Percentiles rank a stretch among this genome's conserved stretches.
Conservation (phyloP, 352 stramenopile genomes). For the Pythium utonaiense region DNA sequence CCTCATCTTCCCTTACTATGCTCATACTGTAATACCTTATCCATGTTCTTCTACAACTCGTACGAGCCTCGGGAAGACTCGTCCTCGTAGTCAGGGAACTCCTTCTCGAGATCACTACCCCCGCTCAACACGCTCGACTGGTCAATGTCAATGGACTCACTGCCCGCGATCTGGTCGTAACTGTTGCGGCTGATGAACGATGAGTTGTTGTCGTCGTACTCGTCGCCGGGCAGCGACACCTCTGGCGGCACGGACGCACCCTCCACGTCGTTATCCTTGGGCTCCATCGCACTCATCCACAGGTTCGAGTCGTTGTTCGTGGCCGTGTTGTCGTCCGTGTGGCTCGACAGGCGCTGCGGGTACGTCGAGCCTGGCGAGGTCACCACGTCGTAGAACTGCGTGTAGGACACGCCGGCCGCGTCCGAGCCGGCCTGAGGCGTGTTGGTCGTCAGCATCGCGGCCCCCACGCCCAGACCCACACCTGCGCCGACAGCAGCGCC, state of each 20-base stretch:
- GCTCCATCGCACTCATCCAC: slow-evolving; percentile 81
- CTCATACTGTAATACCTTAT: slow-evolving; percentile 5
- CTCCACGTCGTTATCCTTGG: slow-evolving; percentile 74
- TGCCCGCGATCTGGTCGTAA: slow-evolving; percentile 38
- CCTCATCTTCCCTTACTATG: not conserved
- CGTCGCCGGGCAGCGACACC: slow-evolving; percentile 32
- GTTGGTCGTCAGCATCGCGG: slow-evolving; percentile 28
- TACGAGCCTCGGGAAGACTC: slow-evolving; percentile 74
- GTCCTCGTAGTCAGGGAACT: slow-evolving; percentile 73
- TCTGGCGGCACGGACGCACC: slow-evolving; percentile 38
- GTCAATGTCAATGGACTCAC: slow-evolving; percentile 42
- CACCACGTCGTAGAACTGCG: slow-evolving; percentile 73
- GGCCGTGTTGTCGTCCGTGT: slow-evolving; percentile 21
- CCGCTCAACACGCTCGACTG: slow-evolving; percentile 71
- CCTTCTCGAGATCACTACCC: slow-evolving; percentile 63
- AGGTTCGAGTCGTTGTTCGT: slow-evolving; percentile 53
- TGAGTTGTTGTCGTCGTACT: slow-evolving; percentile 35
- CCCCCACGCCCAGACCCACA: slow-evolving; percentile 23
- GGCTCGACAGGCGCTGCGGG: slow-evolving; percentile 26
- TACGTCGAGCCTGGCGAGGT: slow-evolving; percentile 48
- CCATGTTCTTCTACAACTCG: slow-evolving; percentile 45
- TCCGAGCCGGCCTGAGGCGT: slow-evolving; percentile 36
- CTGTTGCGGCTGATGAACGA: slow-evolving; percentile 55
- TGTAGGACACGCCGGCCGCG: slow-evolving; percentile 59
- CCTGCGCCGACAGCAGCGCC: slow-evolving; percentile 21